Conservation (phyloP, 2,329 filamentous ascomycete genomes). For the Trichophyton mentagrophytes region DNA sequence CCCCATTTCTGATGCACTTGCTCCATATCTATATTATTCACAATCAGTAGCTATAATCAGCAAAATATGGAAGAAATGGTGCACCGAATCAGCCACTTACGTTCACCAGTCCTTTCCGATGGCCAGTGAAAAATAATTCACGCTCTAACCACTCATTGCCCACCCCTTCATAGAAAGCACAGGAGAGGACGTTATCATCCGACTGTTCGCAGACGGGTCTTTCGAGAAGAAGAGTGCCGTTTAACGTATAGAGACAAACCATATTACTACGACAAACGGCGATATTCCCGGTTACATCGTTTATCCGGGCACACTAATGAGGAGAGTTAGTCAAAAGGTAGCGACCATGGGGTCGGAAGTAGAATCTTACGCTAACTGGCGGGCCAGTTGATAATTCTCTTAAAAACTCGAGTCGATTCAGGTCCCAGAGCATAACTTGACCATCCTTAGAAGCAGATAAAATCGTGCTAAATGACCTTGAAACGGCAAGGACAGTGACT, state of each 20-base stretch:
- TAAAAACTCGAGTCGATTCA: conserved; percentile 81
- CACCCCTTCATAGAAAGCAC: conserved; percentile 84
- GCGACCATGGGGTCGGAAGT: background rate
- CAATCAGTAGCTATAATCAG: background rate
- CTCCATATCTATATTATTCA: conserved; percentile 42
- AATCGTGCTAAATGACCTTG: conserved; percentile 76
- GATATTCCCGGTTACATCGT: conserved; percentile 83
- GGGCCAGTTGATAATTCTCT: conserved; percentile 53
- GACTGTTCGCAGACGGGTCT: conserved; percentile 61
- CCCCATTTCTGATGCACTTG: conserved; percentile 45
- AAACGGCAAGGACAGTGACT: conserved; percentile 70
- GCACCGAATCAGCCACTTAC: conserved; percentile 21
- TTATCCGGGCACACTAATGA: conserved; percentile 62
- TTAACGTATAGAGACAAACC: conserved; percentile 71
- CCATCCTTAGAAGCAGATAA: conserved; percentile 73
- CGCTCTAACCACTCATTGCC: conserved; percentile 86
- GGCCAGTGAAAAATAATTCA: conserved; percentile 77
- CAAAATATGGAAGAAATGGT: background rate
- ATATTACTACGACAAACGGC: conserved; percentile 66
- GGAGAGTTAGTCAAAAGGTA: conserved; percentile 18
- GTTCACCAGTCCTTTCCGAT: conserved; percentile 71
- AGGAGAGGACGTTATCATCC: conserved; percentile 67
- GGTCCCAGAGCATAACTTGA: conserved; percentile 79
- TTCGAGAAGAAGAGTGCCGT: conserved; percentile 68
- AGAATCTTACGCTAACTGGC: conserved; percentile 33